phyloP scores from a whole-genome alignment of 1,284 basidiomycete genomes.

The Takashimella koratensis region DNA sequence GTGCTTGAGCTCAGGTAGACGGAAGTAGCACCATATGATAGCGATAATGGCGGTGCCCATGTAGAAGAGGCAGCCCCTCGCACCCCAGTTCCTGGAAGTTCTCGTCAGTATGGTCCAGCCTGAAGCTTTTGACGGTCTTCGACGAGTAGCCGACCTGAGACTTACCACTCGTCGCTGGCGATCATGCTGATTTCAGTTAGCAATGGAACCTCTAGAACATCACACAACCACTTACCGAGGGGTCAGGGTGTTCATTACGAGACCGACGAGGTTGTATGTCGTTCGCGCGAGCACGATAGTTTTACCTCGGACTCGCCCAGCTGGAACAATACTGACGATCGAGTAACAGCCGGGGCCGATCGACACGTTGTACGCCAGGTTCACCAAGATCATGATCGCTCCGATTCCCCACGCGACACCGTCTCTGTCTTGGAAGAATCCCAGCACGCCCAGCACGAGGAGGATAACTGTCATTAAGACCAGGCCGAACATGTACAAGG shows the following conservation, averaged over 20 bases:
- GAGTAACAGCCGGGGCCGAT: slow-evolving; percentile 27
- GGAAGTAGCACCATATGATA: neutral
- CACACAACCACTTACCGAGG: too few species aligned
- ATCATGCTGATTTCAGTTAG: too few species aligned
- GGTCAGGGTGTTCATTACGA: too few species aligned
- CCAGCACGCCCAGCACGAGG: slow-evolving; percentile 25
- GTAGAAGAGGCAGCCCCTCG: slow-evolving; percentile 36
- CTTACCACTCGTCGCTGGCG: slow-evolving; percentile 49
- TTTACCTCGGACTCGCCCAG: slow-evolving; percentile 41
- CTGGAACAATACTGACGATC: slow-evolving; percentile 15
- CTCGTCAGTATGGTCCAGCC: too few species aligned
- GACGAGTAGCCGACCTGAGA: too few species aligned
- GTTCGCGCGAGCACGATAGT: slow-evolving; percentile 51
- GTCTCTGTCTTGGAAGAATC: slow-evolving; percentile 29
- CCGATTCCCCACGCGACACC: slow-evolving; percentile 32
- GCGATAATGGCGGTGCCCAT: neutral
- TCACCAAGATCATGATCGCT: slow-evolving; percentile 29
- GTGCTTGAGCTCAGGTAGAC: neutral
- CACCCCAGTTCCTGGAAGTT: slow-evolving; percentile 49
- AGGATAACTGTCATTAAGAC: slow-evolving; percentile 12
- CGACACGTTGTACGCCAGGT: slow-evolving; percentile 25
- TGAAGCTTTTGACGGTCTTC: too few species aligned
- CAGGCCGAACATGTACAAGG: slow-evolving; percentile 26
- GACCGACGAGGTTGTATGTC: too few species aligned
- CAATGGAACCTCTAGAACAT: too few species aligned